These are phyloP conservation scores for Botrytis squamosa DNA, from an alignment of 2,329 filamentous ascomycete genomes.

Conservation along the genomic window DNA sequence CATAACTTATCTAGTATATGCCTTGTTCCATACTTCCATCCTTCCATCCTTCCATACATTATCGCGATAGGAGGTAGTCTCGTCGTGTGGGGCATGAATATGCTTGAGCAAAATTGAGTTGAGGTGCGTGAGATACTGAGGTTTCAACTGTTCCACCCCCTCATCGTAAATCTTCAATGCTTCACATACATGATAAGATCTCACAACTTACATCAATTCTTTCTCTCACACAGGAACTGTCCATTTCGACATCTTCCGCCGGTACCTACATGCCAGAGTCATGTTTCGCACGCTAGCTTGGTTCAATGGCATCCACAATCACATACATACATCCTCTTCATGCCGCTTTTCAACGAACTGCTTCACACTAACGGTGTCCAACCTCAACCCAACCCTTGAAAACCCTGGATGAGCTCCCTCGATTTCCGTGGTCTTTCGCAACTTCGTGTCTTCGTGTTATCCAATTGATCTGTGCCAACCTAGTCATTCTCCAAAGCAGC, in stretches of 20 bases:
- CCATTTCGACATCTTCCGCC: neutral
- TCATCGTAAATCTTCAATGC: neutral
- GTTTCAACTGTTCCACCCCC: neutral
- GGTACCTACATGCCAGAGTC: neutral
- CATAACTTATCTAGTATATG: neutral
- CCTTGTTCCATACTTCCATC: neutral
- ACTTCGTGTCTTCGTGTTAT: neutral
- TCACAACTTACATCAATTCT: neutral
- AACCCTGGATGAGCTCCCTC: neutral
- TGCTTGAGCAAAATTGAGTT: neutral
- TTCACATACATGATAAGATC: neutral
- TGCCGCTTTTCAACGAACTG: slow-evolving; percentile 5
- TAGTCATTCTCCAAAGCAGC: slow-evolving; percentile 13
- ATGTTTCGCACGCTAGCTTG: neutral
- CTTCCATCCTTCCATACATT: neutral
- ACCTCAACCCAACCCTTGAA: neutral
- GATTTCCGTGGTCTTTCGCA: neutral
- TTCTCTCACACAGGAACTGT: neutral
- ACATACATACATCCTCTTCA: neutral
- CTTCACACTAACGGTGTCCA: neutral
- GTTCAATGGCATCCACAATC: neutral
- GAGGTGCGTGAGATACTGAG: neutral
- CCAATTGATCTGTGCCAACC: slow-evolving; percentile 21
- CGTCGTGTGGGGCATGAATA: neutral
- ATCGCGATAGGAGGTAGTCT: too few species aligned